Evolutionary conservation across 768 basidiomycete genomes (phyloP), one percentile per base, ranked within the genome.

Genomic region (Pisolithus orientalis): DNA sequence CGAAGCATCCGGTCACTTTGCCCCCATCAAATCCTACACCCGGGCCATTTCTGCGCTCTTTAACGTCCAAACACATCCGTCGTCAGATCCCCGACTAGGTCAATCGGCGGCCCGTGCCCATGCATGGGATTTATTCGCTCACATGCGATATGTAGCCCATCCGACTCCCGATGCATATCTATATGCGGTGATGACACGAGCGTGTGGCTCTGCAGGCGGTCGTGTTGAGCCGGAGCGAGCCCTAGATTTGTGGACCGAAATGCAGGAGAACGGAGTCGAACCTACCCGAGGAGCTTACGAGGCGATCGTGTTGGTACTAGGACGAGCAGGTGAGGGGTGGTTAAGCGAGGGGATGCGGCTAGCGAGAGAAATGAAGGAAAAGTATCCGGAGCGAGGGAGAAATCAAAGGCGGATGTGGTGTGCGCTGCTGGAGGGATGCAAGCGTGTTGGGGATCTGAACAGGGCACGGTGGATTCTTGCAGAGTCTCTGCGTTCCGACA

Each of bases 111-210:
- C 80, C 2, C 80, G 79, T 31, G 87, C 89, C 0, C 85, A 90
- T 54, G 94, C 90, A 3, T 96, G 92, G 91, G 91, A 98, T 62
- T 79, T 97, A 39, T 97, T 91, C 66, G 75, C 88, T 2, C 95
- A 99, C 67, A 94, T 96, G 90, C 90, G 95, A 44, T 94, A 96
- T 55, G 89, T 90, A 13, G 91, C 95, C 1, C 93, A 98, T 64
- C 84, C 92, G 1, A 71, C 72, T 4, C 94, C 94, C 0, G 83
- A 87, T 56, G 74, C 74, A 13, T 67, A 75, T 24, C 73, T 94
- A 6, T 98, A 92, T 69, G 79, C 83, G 0, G 64, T 80, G 34
- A 96, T 99, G 93, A 92, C 98, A 59, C 78, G 79, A 5, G 87
- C 91, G 0, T 97, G 94, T 56, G 86, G 86, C 1, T 71, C 62